Conservation (phyloP, 2,329 filamentous ascomycete species). For the Cyclaneusma minus region DNA sequence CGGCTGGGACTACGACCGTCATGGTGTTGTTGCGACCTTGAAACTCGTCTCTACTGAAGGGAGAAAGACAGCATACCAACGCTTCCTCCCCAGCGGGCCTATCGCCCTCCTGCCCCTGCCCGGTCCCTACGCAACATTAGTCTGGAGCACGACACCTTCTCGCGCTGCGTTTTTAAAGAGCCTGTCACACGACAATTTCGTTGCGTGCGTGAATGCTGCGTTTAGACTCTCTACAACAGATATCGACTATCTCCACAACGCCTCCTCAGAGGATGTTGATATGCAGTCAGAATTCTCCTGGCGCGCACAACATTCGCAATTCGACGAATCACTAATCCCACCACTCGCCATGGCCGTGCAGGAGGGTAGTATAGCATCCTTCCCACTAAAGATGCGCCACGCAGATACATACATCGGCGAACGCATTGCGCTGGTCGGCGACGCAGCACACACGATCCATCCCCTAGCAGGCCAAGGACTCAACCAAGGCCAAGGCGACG, state of each 20-base stretch:
- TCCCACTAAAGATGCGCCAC: slow-evolving; percentile 81
- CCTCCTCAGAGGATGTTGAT: slow-evolving; percentile 41
- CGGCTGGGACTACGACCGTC: slow-evolving; percentile 86
- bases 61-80: slow-evolving; percentile 74
- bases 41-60: slow-evolving; percentile 56
- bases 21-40: slow-evolving; percentile 84
- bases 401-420: slow-evolving; percentile 88
- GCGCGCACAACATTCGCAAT: slow-evolving; percentile 57
- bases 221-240: slow-evolving; percentile 73
- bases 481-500: slow-evolving; percentile 84
- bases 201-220: slow-evolving; percentile 81
- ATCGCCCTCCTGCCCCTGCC: slow-evolving; percentile 85
- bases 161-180: slow-evolving; percentile 68
- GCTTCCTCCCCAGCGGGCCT: slow-evolving; percentile 84
- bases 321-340: slow-evolving; percentile 40
- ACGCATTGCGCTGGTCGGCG: slow-evolving; percentile 80
- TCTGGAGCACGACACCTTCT: slow-evolving; percentile 84
- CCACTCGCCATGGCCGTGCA: slow-evolving; percentile 57
- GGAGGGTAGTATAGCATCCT: slow-evolving; percentile 67
- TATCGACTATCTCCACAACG: slow-evolving; percentile 65
- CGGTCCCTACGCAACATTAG: slow-evolving; percentile 66
- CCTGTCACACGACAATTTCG: slow-evolving; percentile 57
- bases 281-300: slow-evolving; percentile 83
- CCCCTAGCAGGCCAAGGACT: slow-evolving; percentile 88
- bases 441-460: slow-evolving; percentile 90